Percentiles rank a stretch among this genome's conserved stretches.
Evolutionary conservation across 345 rosid genomes (phyloP).

Genomic region (Adansonia digitata): DNA sequence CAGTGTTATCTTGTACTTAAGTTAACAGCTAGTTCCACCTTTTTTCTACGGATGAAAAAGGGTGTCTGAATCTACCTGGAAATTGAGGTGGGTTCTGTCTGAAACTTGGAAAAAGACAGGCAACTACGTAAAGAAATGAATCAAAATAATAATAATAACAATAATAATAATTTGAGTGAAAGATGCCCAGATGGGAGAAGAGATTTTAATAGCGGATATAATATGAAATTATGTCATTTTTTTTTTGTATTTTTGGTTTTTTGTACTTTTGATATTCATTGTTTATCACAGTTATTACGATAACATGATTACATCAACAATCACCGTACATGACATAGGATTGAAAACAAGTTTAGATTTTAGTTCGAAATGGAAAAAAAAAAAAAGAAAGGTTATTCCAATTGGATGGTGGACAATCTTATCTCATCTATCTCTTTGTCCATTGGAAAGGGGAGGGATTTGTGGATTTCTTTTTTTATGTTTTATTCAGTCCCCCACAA

Average conservation of each 20-base stretch:
- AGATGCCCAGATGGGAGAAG: not conserved
- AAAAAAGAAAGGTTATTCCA: not conserved
- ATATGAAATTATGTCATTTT: no score
- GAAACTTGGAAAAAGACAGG: constrained; percentile 17
- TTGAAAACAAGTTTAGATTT: no score
- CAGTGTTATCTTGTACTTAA: constrained; percentile 10
- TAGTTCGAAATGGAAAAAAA: no score
- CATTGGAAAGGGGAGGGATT: constrained; percentile 29
- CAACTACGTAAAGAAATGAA: constrained; percentile 2
- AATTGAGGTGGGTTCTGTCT: constrained; percentile 49
- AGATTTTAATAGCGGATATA: no score
- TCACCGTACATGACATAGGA: no score
- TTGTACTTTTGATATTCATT: no score
- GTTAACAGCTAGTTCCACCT: constrained; percentile 11
- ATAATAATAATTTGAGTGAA: not conserved
- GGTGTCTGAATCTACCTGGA: constrained; percentile 55
- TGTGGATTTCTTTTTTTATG: not conserved
- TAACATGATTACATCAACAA: no score
- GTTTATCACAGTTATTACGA: no score
- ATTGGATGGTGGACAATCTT: constrained; percentile 26
- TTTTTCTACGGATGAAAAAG: constrained; percentile 28
- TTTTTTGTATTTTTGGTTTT: no score
- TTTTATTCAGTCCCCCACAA: not conserved
- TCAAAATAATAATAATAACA: not conserved
- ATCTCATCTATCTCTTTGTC: constrained; percentile 23